A percentile compares a stretch with the other conserved stretches of the same genome.
phyloP scores from a whole-genome alignment of 2,329 filamentous ascomycete genomes.

The Aureobasidium zeae region DNA sequence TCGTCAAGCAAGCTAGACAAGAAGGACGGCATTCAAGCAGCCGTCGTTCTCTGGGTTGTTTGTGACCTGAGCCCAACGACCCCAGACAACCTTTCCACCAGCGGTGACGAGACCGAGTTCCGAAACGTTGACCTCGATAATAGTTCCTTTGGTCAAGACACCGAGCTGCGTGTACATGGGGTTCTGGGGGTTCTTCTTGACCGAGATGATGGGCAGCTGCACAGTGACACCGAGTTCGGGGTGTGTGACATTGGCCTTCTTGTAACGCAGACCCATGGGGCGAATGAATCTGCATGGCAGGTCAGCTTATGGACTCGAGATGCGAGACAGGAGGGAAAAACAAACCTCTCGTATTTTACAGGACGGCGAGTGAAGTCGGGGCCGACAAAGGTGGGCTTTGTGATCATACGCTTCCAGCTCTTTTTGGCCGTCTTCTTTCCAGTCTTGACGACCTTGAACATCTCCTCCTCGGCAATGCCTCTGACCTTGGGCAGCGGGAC shows the following conservation, averaged over 20 bases:
- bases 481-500: conserved; percentile 91
- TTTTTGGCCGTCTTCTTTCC: conserved; percentile 92
- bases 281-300: conserved; percentile 64
- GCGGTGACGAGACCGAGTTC: conserved; percentile 88
- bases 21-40: conserved; percentile 35
- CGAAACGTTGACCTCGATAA: conserved; percentile 85
- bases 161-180: conserved; percentile 88
- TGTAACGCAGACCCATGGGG: conserved; percentile 65
- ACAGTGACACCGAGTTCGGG: conserved; percentile 80
- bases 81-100: conserved; percentile 89
- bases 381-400: conserved; percentile 77
- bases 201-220: conserved; percentile 56
- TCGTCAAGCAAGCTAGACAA: conserved; percentile 19
- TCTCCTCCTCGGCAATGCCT: conserved; percentile 87
- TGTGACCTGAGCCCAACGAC: conserved; percentile 66
- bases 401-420: conserved; percentile 62
- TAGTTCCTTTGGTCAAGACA: conserved; percentile 75
- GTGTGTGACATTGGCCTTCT: conserved; percentile 61
- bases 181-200: conserved; percentile 81
- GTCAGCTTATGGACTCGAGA: no score
- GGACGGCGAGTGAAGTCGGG: conserved; percentile 81
- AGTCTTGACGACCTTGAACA: conserved; percentile 95
- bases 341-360: conserved; percentile 56
- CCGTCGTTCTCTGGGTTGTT: conserved; percentile 54
- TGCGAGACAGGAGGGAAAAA: neutral